Conservation (phyloP, 2,329 filamentous ascomycete genomes). For the Diaporthe sp. region DNA sequence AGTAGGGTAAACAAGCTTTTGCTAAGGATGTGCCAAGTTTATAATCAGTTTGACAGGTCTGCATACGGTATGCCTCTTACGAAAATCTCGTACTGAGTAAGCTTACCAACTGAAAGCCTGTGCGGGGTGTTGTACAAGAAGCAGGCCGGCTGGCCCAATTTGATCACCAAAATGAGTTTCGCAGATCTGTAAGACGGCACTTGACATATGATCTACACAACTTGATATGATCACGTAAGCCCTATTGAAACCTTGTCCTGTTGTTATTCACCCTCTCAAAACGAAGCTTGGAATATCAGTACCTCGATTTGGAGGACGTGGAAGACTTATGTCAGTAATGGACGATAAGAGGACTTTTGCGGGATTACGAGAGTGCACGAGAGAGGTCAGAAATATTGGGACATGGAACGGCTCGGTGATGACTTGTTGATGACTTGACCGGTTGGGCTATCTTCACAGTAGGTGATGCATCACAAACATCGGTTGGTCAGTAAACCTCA, state of each 20-base stretch:
- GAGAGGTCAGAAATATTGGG: not conserved
- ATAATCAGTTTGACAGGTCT: not conserved
- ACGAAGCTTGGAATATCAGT: not conserved
- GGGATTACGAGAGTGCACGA: not conserved
- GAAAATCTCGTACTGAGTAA: not conserved
- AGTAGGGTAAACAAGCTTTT: not conserved
- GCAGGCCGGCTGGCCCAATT: not conserved
- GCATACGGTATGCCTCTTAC: not conserved
- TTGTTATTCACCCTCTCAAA: not conserved
- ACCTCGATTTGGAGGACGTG: not conserved
- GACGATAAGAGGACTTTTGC: not conserved
- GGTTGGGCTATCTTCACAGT: not conserved
- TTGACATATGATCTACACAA: not conserved
- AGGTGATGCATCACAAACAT: not conserved
- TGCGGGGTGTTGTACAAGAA: not conserved
- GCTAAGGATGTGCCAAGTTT: not conserved
- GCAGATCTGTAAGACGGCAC: constrained; percentile 4
- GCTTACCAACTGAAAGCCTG: not conserved
- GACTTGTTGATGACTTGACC: not conserved
- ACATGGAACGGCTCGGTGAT: no score
- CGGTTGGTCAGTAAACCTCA: no score
- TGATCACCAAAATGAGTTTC: not conserved
- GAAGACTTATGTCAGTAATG: not conserved
- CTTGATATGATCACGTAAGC: constrained; percentile 17
- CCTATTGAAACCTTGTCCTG: not conserved